Base-by-base conservation (phyloP, 495 filamentous ascomycete species). In the Bacidia rubella region DNA sequence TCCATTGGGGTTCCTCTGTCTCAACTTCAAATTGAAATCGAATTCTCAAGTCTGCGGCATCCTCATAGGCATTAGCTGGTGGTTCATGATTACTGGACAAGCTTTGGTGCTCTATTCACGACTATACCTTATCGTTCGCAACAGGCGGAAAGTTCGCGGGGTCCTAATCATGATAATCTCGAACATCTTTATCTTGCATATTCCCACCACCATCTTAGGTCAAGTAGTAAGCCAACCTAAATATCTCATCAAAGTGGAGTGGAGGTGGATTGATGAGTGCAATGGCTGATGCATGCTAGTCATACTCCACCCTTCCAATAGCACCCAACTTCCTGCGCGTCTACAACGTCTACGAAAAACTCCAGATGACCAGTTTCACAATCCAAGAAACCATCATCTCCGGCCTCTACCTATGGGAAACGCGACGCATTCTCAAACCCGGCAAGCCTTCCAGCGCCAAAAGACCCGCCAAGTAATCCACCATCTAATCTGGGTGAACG, bases 311-410 rank as follows among this genome's bases (percentile, higher is more conserved):
- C 9, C 9, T 46, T 46, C 21, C 43, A n/a, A 17, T 19, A 46
- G 43, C 43, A 20, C 43, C 43, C 21, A n/a, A 23, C 9, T 46
- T 9, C 10, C 44, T 62, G 15, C 15, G 17, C 0, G 54, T 63
- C 1, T 73, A 69, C 53, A 56, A 61, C n/a, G 57, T 74, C 32
- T 73, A 65, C 52, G 72, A 74, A 46, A 66, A 63, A 15, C 46
- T 69, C 11, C 66, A 71, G 49, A 57, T 76, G 22, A 60, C 59
- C 1, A 62, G 56, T 3, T 70, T 74, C 47, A 63, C 61, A 38
- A 15, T 68, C 11, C 72, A 76, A 29, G 75, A 79, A 47, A 51
- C 65, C n/a, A 52, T 72, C 22, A 64, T 79, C 52, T 70, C 68
- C 3, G 65, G 57, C 1, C 35, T 77, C 1, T 79, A 75, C 57